A percentile compares a stretch with the other conserved stretches of the same genome.
These are phyloP conservation scores for Leptosphaerulina australis DNA, from an alignment of 2,329 filamentous ascomycete genomes.

Conservation along the genomic window DNA sequence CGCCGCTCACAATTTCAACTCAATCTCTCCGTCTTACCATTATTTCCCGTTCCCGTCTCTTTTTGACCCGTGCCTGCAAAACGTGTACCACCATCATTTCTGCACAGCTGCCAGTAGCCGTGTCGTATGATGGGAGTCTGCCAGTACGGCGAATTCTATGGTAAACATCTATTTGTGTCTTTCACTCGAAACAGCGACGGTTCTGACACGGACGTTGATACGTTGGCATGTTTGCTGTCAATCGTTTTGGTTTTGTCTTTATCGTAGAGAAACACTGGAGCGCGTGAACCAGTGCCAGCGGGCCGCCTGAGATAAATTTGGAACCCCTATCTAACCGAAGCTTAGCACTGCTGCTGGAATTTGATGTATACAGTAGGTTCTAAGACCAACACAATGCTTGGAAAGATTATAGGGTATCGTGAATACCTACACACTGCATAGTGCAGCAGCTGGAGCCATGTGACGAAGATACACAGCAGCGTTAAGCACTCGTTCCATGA, in stretches of 20 bases:
- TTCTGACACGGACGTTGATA: constrained; percentile 10
- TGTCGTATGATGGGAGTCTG: not conserved
- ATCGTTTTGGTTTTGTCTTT: constrained; percentile 16
- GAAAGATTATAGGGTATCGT: constrained; percentile 1
- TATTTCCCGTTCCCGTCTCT: constrained; percentile 7
- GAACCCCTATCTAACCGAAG: constrained; percentile 20
- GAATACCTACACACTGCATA: not conserved
- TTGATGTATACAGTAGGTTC: constrained; percentile 5
- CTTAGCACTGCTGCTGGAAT: constrained; percentile 22
- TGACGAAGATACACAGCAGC: constrained; percentile 12
- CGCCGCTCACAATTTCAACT: constrained; percentile 6
- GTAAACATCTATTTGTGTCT: constrained; percentile 15
- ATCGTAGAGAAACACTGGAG: constrained; percentile 16
- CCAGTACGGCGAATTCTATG: not conserved
- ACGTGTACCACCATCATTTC: not conserved
- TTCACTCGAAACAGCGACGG: constrained; percentile 22
- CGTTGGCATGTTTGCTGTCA: constrained; percentile 18
- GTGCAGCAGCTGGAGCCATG: constrained; percentile 11
- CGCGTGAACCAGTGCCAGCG: constrained; percentile 5
- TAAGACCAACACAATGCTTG: constrained; percentile 8
- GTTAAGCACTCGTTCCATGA: constrained; percentile 5
- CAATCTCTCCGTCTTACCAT: constrained; percentile 11
- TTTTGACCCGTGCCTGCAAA: not conserved
- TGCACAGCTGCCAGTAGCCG: not conserved
- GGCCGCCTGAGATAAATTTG: constrained; percentile 31